phyloP scores from a whole-genome alignment of 495 filamentous ascomycete genomes.

The Articulospora tetracladia region DNA sequence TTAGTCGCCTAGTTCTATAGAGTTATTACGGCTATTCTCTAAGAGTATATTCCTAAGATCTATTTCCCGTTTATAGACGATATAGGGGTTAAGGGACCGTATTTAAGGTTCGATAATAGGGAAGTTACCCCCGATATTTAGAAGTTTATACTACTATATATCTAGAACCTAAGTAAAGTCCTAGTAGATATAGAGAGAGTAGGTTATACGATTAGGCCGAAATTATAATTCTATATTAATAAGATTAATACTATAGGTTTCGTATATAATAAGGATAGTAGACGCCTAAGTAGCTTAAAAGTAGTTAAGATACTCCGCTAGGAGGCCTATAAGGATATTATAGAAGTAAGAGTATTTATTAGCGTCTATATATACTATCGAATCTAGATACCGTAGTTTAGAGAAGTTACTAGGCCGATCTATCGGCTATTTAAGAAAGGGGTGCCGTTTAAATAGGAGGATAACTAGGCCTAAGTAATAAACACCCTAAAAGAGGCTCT shows the following conservation, averaged over 20 bases:
- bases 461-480: not conserved
- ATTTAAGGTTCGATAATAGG: not conserved
- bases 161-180: not conserved
- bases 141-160: not conserved
- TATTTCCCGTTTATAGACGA: not conserved
- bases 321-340: not conserved
- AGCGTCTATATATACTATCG: not conserved
- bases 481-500: not conserved
- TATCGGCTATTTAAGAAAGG: not conserved
- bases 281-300: not conserved
- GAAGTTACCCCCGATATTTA: not conserved
- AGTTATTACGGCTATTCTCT: too few relatives aligned
- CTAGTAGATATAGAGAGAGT: not conserved
- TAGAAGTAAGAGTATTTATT: not conserved
- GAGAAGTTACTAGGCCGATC: not conserved
- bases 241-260: not conserved
- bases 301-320: not conserved
- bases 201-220: not conserved
- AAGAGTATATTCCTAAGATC: not conserved
- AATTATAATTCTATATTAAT: not conserved
- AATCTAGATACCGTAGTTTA: not conserved
- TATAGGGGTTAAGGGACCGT: not conserved
- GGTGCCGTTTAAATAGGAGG: not conserved
- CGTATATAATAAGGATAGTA: not conserved
- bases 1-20: too few relatives aligned